Percentiles rank a stretch among this genome's conserved stretches.
These are phyloP conservation scores for Cryphonectria naterciae DNA, from an alignment of 2,329 filamentous ascomycete species.

Conservation along the genomic window DNA sequence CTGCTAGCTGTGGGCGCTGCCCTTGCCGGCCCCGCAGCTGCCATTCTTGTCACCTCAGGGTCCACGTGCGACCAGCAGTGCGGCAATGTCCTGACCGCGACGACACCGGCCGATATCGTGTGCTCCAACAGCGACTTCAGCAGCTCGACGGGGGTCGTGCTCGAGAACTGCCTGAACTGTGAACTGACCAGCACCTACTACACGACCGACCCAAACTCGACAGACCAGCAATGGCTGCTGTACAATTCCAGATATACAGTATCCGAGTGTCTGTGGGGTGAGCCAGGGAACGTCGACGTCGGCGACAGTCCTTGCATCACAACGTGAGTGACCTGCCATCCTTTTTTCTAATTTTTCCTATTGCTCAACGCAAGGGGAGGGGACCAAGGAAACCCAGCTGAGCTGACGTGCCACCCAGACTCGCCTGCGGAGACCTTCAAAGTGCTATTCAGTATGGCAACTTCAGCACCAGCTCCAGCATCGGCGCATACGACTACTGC, in stretches of 20 bases:
- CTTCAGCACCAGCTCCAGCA: slow-evolving; percentile 49
- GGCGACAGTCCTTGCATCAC: slow-evolving; percentile 55
- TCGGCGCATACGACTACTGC: slow-evolving; percentile 59
- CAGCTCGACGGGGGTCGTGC: slow-evolving; percentile 51
- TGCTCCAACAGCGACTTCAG: slow-evolving; percentile 49
- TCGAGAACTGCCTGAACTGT: slow-evolving; percentile 56
- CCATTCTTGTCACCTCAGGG: slow-evolving; percentile 48
- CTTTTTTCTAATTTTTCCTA: background rate
- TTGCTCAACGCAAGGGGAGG: too few relatives aligned
- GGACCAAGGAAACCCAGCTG: background rate
- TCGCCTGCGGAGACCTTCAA: slow-evolving; percentile 55
- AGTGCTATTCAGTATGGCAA: slow-evolving; percentile 54
- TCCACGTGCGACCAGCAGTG: slow-evolving; percentile 57
- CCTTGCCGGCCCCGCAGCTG: slow-evolving; percentile 33
- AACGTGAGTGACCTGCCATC: slow-evolving; percentile 43
- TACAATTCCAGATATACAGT: slow-evolving; percentile 63
- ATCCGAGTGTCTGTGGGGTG: slow-evolving; percentile 59
- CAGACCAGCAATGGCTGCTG: slow-evolving; percentile 58
- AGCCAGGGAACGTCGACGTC: slow-evolving; percentile 46
- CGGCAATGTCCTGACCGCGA: slow-evolving; percentile 56
- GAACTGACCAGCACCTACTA: slow-evolving; percentile 54
- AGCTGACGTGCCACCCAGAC: slow-evolving; percentile 44
- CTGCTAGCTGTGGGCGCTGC: slow-evolving; percentile 26
- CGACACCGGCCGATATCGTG: slow-evolving; percentile 51
- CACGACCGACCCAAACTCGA: slow-evolving; percentile 43